Evolutionary conservation across 768 basidiomycete genomes (phyloP).

Genomic region (Amylocystis lapponica): DNA sequence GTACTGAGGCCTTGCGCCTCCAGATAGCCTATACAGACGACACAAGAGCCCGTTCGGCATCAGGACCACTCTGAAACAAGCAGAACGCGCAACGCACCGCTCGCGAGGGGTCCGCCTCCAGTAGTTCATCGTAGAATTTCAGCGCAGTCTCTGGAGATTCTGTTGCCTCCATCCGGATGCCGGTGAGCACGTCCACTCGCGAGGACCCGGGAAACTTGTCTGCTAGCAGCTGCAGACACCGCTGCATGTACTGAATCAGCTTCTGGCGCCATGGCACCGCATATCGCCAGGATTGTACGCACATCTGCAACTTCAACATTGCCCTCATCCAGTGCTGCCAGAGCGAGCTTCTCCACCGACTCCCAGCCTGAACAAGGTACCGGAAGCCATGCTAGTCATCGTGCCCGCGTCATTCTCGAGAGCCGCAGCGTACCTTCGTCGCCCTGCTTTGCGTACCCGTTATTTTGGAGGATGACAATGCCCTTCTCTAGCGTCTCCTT

Average conservation of each 20-base stretch:
- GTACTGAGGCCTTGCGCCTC: conserved; percentile 78
- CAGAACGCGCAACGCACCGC: too few species aligned
- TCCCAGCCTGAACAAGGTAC: conserved; percentile 54
- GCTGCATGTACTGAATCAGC: conserved; percentile 31
- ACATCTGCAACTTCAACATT: conserved; percentile 72
- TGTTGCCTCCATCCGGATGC: conserved; percentile 71
- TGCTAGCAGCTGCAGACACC: conserved; percentile 54
- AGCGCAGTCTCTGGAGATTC: conserved; percentile 53
- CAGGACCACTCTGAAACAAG: too few species aligned
- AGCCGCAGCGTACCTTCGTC: conserved; percentile 25
- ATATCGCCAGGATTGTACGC: conserved; percentile 20
- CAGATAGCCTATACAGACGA: conserved; percentile 47
- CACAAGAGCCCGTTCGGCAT: too few species aligned
- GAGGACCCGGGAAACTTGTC: conserved; percentile 74
- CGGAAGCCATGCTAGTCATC: not conserved
- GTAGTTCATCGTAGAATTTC: conserved; percentile 53
- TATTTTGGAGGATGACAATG: conserved; percentile 23
- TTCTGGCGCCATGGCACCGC: not conserved
- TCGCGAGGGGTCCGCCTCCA: conserved; percentile 64
- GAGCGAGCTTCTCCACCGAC: conserved; percentile 72
- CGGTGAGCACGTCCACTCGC: conserved; percentile 70
- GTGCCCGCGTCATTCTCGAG: too few species aligned
- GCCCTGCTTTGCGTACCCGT: conserved; percentile 22
- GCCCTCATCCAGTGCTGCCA: conserved; percentile 76
- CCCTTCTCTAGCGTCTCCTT: conserved; percentile 31